phyloP scores from a whole-genome alignment of 805 yeast genomes.

The Hanseniaspora hatyaiensis region DNA sequence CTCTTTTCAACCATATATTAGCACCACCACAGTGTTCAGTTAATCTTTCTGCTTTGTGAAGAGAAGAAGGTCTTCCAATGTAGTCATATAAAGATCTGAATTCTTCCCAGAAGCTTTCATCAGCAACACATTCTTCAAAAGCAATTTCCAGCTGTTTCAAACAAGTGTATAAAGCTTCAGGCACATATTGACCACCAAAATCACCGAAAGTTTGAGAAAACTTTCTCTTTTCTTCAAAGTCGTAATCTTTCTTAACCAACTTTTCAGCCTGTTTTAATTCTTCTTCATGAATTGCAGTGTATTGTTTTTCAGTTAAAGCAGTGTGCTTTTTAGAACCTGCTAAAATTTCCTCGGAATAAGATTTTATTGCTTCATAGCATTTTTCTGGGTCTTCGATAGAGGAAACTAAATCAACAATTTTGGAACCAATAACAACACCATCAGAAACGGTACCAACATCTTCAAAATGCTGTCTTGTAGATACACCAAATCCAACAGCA shows the following conservation, averaged over 20 bases:
- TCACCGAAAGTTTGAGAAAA: slow-evolving; percentile 77
- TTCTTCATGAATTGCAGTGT: slow-evolving; percentile 29
- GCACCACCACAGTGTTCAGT: slow-evolving; percentile 89
- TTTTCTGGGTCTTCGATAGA: slow-evolving; percentile 44
- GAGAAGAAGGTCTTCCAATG: slow-evolving; percentile 91
- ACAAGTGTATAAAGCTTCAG: slow-evolving; percentile 89
- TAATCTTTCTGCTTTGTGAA: slow-evolving; percentile 83
- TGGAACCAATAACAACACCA: slow-evolving; percentile 93
- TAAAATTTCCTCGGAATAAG: slow-evolving; percentile 58
- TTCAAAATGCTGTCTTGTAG: slow-evolving; percentile 80
- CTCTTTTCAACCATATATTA: slow-evolving; percentile 94
- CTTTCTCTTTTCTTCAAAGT: slow-evolving; percentile 49
- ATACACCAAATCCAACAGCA: slow-evolving; percentile 96
- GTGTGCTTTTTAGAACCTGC: slow-evolving; percentile 39
- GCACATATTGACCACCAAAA: slow-evolving; percentile 98
- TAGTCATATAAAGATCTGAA: slow-evolving; percentile 72
- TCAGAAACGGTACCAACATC: slow-evolving; percentile 73
- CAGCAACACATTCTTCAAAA: slow-evolving; percentile 78
- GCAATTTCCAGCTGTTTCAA: slow-evolving; percentile 78
- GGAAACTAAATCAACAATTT: slow-evolving; percentile 58
- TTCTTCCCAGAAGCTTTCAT: slow-evolving; percentile 88
- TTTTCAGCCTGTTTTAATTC: slow-evolving; percentile 17
- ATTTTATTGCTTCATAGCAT: slow-evolving; percentile 51
- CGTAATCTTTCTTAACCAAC: slow-evolving; percentile 20
- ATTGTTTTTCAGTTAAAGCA: slow-evolving; percentile 28